phyloP scores from a whole-genome alignment of 2,329 filamentous ascomycete species.

The Coccinonectria pachysandricola region DNA sequence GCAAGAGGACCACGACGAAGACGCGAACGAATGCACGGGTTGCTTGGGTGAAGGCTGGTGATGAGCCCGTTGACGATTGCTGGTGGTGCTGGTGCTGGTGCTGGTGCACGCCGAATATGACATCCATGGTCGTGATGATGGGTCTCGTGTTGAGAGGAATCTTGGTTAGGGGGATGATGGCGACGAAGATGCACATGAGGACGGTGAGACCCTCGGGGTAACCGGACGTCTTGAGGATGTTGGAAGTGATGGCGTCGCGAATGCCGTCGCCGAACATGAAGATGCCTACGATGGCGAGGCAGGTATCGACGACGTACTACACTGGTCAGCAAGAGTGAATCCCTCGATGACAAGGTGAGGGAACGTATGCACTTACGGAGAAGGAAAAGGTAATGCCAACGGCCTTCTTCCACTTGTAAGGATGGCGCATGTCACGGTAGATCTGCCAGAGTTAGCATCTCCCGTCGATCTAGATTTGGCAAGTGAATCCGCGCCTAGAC shows the following conservation, averaged over 20 bases:
- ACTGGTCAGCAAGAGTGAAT: background rate
- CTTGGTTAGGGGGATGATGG: conserved; percentile 90
- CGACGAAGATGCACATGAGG: conserved; percentile 75
- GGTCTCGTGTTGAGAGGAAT: conserved; percentile 84
- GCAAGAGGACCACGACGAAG: conserved; percentile 57
- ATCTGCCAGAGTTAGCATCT: conserved; percentile 29
- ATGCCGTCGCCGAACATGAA: conserved; percentile 94
- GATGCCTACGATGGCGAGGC: conserved; percentile 73
- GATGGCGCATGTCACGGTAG: conserved; percentile 58
- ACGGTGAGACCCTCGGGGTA: conserved; percentile 68
- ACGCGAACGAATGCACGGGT: conserved; percentile 56
- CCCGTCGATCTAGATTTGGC: too few species aligned
- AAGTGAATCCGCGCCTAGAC: too few species aligned
- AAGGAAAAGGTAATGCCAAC: conserved; percentile 77
- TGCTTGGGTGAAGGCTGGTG: conserved; percentile 30
- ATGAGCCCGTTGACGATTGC: conserved; percentile 32
- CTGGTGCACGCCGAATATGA: conserved; percentile 62
- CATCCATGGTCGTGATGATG: conserved; percentile 76
- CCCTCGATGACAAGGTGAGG: conserved; percentile 5
- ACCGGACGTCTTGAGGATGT: conserved; percentile 64
- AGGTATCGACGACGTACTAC: conserved; percentile 67
- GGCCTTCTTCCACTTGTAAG: conserved; percentile 66
- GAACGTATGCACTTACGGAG: conserved; percentile 58
- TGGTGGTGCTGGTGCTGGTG: conserved; percentile 19
- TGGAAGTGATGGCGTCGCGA: conserved; percentile 80